Evolutionary conservation across 306 rosid genomes (phyloP).

Genomic region (Cucurbita moschata): DNA sequence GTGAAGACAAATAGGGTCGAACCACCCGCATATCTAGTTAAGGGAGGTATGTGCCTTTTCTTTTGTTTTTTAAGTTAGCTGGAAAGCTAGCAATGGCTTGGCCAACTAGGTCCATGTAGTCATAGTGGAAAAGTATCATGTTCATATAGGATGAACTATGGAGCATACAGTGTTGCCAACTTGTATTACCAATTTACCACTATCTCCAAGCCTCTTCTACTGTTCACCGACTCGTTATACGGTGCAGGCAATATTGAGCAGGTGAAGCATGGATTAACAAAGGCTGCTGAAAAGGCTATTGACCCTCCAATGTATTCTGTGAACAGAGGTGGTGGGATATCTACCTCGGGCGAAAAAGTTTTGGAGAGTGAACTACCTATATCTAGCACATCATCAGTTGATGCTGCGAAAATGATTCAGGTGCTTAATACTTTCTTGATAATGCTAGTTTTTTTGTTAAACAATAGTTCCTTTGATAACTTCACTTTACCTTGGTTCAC

Average conservation of each 20-base stretch:
- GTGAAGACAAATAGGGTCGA: conserved; percentile 71
- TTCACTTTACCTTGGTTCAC: background rate
- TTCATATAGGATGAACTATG: background rate
- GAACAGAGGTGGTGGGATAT: conserved; percentile 10
- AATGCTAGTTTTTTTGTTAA: background rate
- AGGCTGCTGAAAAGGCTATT: conserved; percentile 2
- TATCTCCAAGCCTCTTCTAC: conserved; percentile 38
- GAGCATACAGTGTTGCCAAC: conserved; percentile 4
- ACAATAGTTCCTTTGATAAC: background rate
- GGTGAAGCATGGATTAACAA: conserved; percentile 5
- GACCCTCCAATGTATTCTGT: conserved; percentile 9
- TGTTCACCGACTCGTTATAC: conserved; percentile 25
- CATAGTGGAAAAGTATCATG: background rate
- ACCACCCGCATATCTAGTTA: conserved; percentile 37
- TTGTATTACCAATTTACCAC: conserved; percentile 23
- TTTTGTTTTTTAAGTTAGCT: background rate
- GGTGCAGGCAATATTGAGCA: conserved; percentile 10
- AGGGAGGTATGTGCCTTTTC: conserved; percentile 27
- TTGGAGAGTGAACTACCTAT: conserved; percentile 54
- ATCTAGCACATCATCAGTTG: conserved; percentile 17
- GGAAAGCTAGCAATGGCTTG: background rate
- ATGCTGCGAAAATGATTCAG: conserved; percentile 49
- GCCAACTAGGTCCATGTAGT: background rate
- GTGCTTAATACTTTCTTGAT: conserved; percentile 11
- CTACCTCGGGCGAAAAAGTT: conserved; percentile 17